These are phyloP conservation scores for Annulohypoxylon maeteangense DNA, from an alignment of 495 filamentous ascomycete species.

Conservation along the genomic window DNA sequence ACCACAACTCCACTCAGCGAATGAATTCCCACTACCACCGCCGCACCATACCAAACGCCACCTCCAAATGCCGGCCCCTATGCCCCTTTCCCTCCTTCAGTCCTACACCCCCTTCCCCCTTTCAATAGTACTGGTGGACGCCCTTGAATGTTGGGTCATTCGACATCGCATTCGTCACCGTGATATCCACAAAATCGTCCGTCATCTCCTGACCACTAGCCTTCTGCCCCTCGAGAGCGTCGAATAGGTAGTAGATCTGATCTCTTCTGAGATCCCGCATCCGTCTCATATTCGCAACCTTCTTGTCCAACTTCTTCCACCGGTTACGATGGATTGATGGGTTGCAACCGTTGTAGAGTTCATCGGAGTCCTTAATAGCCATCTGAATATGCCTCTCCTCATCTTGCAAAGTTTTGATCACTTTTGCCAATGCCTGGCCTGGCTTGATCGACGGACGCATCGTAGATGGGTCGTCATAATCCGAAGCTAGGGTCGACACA, in stretches of 20 bases:
- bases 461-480: constrained; percentile 75
- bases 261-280: constrained; percentile 83
- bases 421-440: constrained; percentile 77
- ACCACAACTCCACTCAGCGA: background rate
- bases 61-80: background rate
- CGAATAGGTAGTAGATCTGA: constrained; percentile 88
- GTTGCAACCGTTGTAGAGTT: constrained; percentile 73
- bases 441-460: constrained; percentile 80
- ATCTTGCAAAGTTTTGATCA: constrained; percentile 82
- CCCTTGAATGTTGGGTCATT: constrained; percentile 55
- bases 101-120: too few species aligned
- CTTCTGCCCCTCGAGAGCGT: constrained; percentile 88
- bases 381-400: constrained; percentile 84
- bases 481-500: constrained; percentile 70
- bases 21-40: background rate
- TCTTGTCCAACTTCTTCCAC: constrained; percentile 70
- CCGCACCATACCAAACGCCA: constrained; percentile 9
- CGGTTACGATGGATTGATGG: constrained; percentile 71
- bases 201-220: constrained; percentile 71
- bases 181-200: constrained; percentile 73
- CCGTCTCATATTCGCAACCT: constrained; percentile 71
- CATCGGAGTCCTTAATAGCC: constrained; percentile 67
- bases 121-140: constrained; percentile 45
- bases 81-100: too few species aligned
- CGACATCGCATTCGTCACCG: constrained; percentile 58